Base-by-base conservation (phyloP, 352 stramenopile genomes). In the Globisporangium middletonii region DNA sequence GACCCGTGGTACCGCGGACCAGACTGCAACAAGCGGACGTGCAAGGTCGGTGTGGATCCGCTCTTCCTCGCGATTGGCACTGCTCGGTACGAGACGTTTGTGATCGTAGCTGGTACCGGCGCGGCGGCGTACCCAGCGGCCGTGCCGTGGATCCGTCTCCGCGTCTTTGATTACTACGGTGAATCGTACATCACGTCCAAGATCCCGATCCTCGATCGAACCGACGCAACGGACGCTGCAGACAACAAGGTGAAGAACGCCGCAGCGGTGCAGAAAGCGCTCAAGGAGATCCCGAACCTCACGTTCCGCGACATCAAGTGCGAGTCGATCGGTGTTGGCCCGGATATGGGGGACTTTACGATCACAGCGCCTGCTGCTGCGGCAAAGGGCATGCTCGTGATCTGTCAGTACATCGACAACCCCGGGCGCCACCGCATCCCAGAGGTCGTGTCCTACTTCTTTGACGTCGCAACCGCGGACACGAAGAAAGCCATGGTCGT, bases 1-100 rank as follows among this genome's bases (percentile, higher is more conserved):
- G 87, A 97, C 35, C 74, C 83, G 38, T 91, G 88, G 66, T 98
- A 88, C 67, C 69, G 64, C 23, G 92, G 93, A 1, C 60, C 93
- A 0, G 88, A 96, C 60, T 98, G 92, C 70, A 70, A 46, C 26
- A 63, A 74, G 33, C 77, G 76, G 18, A 73, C 56, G 12, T 92
- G 82, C 65, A 89, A 89, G 41, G 70, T 88, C 46, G 82, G 82
- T 3, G 69, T 89, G 1, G 82, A 92, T 42, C 82, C 82, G 27
- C 69, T 92, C 43, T 92, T 75, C 37, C 28, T 85, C 18, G 65
- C 73, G 0, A 64, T 53, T 0, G 79, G 79, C 0, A 67, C 57
- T 0, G 63, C 79, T 0, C 69, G 59, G 1, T 75, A 72, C 49
- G 64, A 88, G 54, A 76, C 70, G 7, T 88, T 92, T 42, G 71